Evolutionary conservation across 2,329 filamentous ascomycete species (phyloP).

Genomic region (Thielaviopsis musarum): DNA sequence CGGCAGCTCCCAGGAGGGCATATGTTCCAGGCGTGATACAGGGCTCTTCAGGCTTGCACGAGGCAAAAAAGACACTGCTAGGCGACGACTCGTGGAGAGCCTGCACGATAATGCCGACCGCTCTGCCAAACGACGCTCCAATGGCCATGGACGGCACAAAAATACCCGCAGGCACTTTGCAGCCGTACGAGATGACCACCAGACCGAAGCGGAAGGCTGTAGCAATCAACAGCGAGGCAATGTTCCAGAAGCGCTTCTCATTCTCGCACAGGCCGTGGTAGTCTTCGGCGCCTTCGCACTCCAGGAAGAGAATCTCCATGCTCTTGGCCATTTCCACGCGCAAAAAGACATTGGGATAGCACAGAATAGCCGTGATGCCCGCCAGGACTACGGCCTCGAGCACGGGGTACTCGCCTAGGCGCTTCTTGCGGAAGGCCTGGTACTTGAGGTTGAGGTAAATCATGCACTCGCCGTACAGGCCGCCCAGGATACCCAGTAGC

Average conservation of each 20-base stretch:
- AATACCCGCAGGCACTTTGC: conserved; percentile 93
- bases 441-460: conserved; percentile 94
- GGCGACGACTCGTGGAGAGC: conserved; percentile 74
- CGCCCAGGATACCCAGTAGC: conserved; percentile 80
- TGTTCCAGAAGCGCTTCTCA: conserved; percentile 59
- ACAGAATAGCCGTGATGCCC: conserved; percentile 71
- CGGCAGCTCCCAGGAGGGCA: conserved; percentile 82
- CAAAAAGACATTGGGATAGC: conserved; percentile 89
- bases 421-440: conserved; percentile 87
- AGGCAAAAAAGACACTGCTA: conserved; percentile 65
- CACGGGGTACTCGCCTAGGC: conserved; percentile 67
- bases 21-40: conserved; percentile 98
- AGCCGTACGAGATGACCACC: conserved; percentile 91
- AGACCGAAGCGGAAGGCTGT: conserved; percentile 68
- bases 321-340: conserved; percentile 98
- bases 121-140: conserved; percentile 82
- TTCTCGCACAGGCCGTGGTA: conserved; percentile 79
- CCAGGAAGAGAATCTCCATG: conserved; percentile 93
- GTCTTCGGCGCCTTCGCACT: conserved; percentile 78
- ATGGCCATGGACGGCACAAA: conserved; percentile 98
- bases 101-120: conserved; percentile 89
- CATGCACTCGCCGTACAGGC: conserved; percentile 86
- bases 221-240: conserved; percentile 60
- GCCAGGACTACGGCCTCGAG: conserved; percentile 76
- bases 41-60: conserved; percentile 77